Percentiles rank a stretch among this genome's conserved stretches.
Evolutionary conservation across 371 early-diverging fungal genomes (phyloP).

Genomic region (Syncephalastrum racemosum): DNA sequence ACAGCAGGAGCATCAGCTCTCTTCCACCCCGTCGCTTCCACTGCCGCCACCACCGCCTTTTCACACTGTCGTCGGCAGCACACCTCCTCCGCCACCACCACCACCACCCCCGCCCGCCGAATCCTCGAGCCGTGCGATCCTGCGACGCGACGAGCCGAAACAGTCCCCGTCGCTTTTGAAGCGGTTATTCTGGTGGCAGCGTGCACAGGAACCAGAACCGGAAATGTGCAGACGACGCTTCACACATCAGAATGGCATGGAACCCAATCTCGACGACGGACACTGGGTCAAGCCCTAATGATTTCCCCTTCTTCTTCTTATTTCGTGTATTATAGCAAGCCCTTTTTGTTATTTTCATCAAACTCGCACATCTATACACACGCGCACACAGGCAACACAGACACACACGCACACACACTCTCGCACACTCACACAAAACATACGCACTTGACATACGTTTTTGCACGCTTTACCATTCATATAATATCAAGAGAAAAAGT

Average conservation of each 20-base stretch:
- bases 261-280: conserved; percentile 1
- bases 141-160: background rate
- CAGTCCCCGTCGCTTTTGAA: background rate
- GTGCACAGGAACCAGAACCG: background rate
- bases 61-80: too few species aligned
- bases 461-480: too few species aligned
- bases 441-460: too few species aligned
- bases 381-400: conserved; percentile 9
- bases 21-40: conserved; percentile 8
- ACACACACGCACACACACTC: conserved; percentile 10
- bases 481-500: too few species aligned
- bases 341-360: background rate
- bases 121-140: background rate
- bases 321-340: background rate
- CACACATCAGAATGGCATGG: background rate
- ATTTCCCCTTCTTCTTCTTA: background rate
- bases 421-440: conserved; percentile 2
- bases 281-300: conserved; percentile 6
- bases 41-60: conserved; percentile 5
- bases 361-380: conserved; percentile 1
- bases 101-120: background rate
- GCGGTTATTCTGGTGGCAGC: background rate
- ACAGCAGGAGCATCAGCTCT: conserved; percentile 4
- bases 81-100: background rate
- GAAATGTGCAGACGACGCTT: conserved; percentile 4